Evolutionary conservation across 2,329 filamentous ascomycete genomes (phyloP).

Genomic region (Hortaea sp.): DNA sequence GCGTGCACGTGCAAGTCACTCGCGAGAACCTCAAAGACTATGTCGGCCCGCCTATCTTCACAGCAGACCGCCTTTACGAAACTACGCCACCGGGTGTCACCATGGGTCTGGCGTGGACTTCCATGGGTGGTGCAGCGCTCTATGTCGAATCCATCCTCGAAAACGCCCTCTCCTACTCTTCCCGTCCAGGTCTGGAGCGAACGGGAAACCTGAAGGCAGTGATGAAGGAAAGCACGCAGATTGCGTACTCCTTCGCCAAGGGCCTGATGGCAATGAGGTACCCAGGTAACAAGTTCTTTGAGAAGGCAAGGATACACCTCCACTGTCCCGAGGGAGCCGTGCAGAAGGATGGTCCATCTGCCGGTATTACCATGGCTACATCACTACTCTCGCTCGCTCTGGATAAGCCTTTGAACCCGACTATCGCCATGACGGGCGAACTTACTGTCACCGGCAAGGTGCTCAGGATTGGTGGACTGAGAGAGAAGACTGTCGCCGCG

Average conservation of each 20-base stretch:
- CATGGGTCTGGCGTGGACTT: slow-evolving; percentile 97
- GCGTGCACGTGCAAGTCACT: slow-evolving; percentile 73
- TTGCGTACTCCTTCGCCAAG: slow-evolving; percentile 95
- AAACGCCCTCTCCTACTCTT: slow-evolving; percentile 61
- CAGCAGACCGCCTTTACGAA: slow-evolving; percentile 89
- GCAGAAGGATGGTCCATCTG: slow-evolving; percentile 70
- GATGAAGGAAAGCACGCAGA: slow-evolving; percentile 94
- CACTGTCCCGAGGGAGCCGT: slow-evolving; percentile 96
- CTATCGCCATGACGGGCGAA: slow-evolving; percentile 95
- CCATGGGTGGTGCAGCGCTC: slow-evolving; percentile 89
- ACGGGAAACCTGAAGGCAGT: slow-evolving; percentile 92
- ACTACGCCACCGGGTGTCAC: slow-evolving; percentile 85
- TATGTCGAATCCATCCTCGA: slow-evolving; percentile 97
- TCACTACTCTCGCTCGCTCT: slow-evolving; percentile 78
- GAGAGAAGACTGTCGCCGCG: slow-evolving; percentile 96
- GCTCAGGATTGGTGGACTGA: slow-evolving; percentile 79
- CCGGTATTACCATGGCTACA: slow-evolving; percentile 97
- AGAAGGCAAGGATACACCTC: slow-evolving; percentile 87
- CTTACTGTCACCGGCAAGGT: slow-evolving; percentile 96
- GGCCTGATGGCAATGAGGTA: slow-evolving; percentile 75
- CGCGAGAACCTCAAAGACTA: slow-evolving; percentile 93
- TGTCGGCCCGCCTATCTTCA: slow-evolving; percentile 91
- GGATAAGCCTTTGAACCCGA: slow-evolving; percentile 66
- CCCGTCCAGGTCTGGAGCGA: slow-evolving; percentile 71
- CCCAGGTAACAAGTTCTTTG: slow-evolving; percentile 88